Evolutionary conservation across 192 early-diverging fungal genomes (phyloP).

Genomic region (Podila epicladia): DNA sequence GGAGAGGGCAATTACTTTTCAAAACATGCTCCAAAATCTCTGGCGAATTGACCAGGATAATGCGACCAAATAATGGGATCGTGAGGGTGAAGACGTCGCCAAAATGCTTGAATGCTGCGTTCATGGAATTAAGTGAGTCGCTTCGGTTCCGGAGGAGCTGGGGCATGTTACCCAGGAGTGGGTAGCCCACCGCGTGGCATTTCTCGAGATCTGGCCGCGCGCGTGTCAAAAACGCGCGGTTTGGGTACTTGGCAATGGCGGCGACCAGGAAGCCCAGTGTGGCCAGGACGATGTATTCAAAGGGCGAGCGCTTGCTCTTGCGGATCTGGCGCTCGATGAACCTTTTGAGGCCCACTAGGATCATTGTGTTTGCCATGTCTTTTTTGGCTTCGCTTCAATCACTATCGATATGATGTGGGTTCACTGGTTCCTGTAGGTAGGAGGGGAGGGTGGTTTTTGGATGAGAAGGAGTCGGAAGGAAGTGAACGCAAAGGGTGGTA

Average conservation of each 20-base stretch:
- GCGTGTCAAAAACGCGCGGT: conserved; percentile 19
- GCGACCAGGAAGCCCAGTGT: conserved; percentile 16
- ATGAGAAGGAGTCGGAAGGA: no score
- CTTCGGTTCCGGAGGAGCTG: conserved; percentile 2
- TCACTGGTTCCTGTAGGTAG: background rate
- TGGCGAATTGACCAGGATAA: conserved; percentile 18
- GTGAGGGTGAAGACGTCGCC: conserved; percentile 13
- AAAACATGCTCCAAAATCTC: conserved; percentile 15
- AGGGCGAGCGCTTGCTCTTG: background rate
- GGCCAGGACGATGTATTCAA: conserved; percentile 14
- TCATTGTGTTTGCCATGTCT: background rate
- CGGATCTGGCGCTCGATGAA: conserved; percentile 7
- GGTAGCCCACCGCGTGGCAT: conserved; percentile 7
- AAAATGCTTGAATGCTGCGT: conserved; percentile 5
- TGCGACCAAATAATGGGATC: conserved; percentile 14
- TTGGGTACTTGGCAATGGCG: conserved; percentile 24
- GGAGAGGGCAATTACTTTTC: conserved; percentile 4
- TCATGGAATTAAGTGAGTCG: background rate
- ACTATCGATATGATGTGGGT: background rate
- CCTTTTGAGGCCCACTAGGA: conserved; percentile 3
- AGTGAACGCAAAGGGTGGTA: no score
- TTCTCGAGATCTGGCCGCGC: conserved; percentile 24
- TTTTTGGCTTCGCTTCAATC: background rate
- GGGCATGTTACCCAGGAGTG: conserved; percentile 21
- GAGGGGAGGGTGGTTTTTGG: background rate